A percentile compares a stretch with the other conserved stretches of the same genome.
Conservation (phyloP, 2,329 filamentous ascomycete species). For the Tolypocladium amazonense region DNA sequence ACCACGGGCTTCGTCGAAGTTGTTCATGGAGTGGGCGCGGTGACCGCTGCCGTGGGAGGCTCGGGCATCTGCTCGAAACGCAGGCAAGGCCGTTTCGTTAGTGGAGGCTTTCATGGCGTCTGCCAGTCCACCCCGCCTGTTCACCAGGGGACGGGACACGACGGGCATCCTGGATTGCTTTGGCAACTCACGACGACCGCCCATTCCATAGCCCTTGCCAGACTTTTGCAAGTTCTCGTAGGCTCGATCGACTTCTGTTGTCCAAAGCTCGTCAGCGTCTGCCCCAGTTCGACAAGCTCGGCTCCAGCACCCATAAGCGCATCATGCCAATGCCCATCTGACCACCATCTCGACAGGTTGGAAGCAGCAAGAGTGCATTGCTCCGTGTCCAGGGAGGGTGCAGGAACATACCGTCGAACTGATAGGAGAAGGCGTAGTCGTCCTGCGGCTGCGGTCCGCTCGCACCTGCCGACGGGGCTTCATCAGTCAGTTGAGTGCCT, state of each 20-base stretch:
- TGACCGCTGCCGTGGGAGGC: constrained; percentile 50
- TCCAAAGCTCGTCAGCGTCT: neutral
- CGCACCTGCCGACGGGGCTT: constrained; percentile 42
- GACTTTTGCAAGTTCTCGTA: constrained; percentile 95
- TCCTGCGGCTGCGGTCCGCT: constrained; percentile 66
- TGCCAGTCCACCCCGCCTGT: constrained; percentile 5
- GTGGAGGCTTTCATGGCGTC: constrained; percentile 2
- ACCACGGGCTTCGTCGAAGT: constrained; percentile 63
- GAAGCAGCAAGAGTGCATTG: neutral
- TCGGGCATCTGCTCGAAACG: constrained; percentile 52
- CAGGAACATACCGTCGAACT: constrained; percentile 73
- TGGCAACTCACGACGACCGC: constrained; percentile 59
- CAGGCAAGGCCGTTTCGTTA: constrained; percentile 9
- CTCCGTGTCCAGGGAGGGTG: neutral
- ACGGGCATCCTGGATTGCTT: constrained; percentile 1
- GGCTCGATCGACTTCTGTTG: constrained; percentile 84
- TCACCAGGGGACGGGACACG: neutral
- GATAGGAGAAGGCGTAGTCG: constrained; percentile 73
- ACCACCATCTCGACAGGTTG: neutral
- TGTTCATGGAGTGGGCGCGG: constrained; percentile 76
- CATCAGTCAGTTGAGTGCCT: constrained; percentile 3
- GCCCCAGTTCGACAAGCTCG: neutral
- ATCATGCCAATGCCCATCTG: neutral
- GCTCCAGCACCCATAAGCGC: neutral
- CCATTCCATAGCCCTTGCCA: constrained; percentile 74